These are phyloP conservation scores for Prunus padus DNA, from an alignment of 306 rosid genomes.

Conservation along the genomic window DNA sequence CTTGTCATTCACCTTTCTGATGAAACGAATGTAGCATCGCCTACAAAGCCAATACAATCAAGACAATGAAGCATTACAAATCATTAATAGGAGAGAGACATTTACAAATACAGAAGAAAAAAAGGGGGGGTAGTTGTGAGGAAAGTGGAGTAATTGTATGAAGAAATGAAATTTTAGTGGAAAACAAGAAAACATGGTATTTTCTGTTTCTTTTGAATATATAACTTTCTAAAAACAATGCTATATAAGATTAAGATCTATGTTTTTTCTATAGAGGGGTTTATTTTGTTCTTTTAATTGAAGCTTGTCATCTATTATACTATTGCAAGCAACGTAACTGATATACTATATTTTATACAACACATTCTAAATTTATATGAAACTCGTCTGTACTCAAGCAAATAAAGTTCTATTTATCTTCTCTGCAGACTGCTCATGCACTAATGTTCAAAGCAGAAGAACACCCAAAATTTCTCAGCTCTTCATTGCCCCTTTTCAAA, in stretches of 20 bases:
- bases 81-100: neutral
- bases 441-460: too few species aligned
- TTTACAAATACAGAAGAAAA: neutral
- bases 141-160: neutral
- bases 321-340: neutral
- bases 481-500: too few species aligned
- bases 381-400: too few species aligned
- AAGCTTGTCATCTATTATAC: neutral
- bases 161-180: neutral
- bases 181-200: neutral
- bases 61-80: conserved; percentile 13
- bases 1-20: conserved; percentile 79
- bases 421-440: too few species aligned
- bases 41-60: conserved; percentile 44
- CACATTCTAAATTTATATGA: too few species aligned
- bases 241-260: neutral
- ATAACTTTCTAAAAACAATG: neutral
- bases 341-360: neutral
- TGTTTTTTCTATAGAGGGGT: neutral
- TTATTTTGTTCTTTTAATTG: neutral
- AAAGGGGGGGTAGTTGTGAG: neutral
- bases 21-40: conserved; percentile 92
- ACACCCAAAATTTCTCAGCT: too few species aligned
- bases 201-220: neutral
- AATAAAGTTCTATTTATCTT: too few species aligned